A percentile compares a stretch with the other conserved stretches of the same genome.
phyloP scores from a whole-genome alignment of 371 early-diverging fungal species.

The Dichotomocladium elegans region DNA sequence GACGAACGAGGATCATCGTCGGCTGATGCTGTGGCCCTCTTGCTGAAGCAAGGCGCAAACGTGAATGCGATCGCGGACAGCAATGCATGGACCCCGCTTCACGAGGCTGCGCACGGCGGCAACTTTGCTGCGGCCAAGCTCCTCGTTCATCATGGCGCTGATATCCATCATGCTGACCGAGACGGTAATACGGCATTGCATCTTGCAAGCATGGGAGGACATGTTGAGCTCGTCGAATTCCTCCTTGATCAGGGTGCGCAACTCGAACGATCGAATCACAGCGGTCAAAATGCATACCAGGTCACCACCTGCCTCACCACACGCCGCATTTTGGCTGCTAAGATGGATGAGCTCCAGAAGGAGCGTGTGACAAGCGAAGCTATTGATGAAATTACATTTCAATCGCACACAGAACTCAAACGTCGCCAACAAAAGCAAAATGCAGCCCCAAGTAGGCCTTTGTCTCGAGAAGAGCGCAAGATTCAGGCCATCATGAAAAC shows the following conservation, averaged over 20 bases:
- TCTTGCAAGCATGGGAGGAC: conserved; percentile 54
- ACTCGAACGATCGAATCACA: conserved; percentile 42
- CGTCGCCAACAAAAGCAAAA: conserved; percentile 6
- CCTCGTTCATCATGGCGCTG: conserved; percentile 72
- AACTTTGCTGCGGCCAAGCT: conserved; percentile 56
- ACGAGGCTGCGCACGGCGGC: conserved; percentile 75
- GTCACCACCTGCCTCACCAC: conserved; percentile 38
- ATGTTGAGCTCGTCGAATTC: conserved; percentile 59
- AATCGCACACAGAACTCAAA: conserved; percentile 34
- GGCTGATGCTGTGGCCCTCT: conserved; percentile 14
- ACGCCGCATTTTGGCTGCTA: conserved; percentile 26
- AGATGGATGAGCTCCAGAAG: conserved; percentile 41
- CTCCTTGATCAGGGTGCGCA: conserved; percentile 69
- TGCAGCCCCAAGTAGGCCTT: conserved; percentile 12
- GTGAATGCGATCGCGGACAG: conserved; percentile 68
- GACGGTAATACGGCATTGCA: conserved; percentile 72
- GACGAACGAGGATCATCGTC: too few species aligned
- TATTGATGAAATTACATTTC: conserved; percentile 31
- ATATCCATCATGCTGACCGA: conserved; percentile 55
- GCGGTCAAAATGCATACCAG: conserved; percentile 52
- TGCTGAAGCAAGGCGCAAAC: conserved; percentile 67
- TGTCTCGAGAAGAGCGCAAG: conserved; percentile 70
- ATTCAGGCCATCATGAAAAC: conserved; percentile 61
- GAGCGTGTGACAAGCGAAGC: conserved; percentile 28
- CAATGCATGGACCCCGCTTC: conserved; percentile 72